Percentiles rank a stretch among this genome's conserved stretches.
These are phyloP conservation scores for Diaporthe helianthi DNA, from an alignment of 2,329 filamentous ascomycete species.

Conservation along the genomic window DNA sequence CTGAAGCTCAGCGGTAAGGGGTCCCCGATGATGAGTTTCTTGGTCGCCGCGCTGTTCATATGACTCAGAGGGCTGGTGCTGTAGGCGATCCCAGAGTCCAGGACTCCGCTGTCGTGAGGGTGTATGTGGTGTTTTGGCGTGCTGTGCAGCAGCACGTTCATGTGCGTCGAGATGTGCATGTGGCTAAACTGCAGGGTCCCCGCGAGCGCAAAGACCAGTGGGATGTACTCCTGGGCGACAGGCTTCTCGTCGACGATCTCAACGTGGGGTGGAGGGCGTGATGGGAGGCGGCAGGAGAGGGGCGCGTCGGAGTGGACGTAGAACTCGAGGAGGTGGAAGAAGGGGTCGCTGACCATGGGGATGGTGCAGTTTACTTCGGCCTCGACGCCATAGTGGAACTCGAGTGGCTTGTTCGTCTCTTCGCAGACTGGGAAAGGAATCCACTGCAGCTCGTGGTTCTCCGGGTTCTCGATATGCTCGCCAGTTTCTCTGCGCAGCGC, in stretches of 20 bases:
- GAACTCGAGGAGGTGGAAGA: constrained; percentile 93
- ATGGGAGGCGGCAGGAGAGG: constrained; percentile 86
- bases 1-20: constrained; percentile 79
- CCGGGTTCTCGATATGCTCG: constrained; percentile 81
- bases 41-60: constrained; percentile 58
- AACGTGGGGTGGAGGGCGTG: constrained; percentile 69
- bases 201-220: constrained; percentile 85
- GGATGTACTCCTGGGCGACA: constrained; percentile 71
- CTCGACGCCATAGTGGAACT: constrained; percentile 86
- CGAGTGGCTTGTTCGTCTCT: constrained; percentile 82
- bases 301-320: constrained; percentile 98
- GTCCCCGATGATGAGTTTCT: constrained; percentile 86
- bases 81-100: constrained; percentile 89
- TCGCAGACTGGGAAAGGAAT: constrained; percentile 90
- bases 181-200: constrained; percentile 89
- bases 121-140: constrained; percentile 67
- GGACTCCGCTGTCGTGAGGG: constrained; percentile 75
- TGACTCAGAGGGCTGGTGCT: constrained; percentile 75
- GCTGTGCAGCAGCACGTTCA: constrained; percentile 87
- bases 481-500: constrained; percentile 75
- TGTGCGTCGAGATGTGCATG: constrained; percentile 85
- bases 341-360: constrained; percentile 75
- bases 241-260: constrained; percentile 61
- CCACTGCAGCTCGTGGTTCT: constrained; percentile 84
- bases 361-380: constrained; percentile 85